Base-by-base conservation (phyloP, 164 flowering plant genomes). In the Liriodendron chinense region DNA sequence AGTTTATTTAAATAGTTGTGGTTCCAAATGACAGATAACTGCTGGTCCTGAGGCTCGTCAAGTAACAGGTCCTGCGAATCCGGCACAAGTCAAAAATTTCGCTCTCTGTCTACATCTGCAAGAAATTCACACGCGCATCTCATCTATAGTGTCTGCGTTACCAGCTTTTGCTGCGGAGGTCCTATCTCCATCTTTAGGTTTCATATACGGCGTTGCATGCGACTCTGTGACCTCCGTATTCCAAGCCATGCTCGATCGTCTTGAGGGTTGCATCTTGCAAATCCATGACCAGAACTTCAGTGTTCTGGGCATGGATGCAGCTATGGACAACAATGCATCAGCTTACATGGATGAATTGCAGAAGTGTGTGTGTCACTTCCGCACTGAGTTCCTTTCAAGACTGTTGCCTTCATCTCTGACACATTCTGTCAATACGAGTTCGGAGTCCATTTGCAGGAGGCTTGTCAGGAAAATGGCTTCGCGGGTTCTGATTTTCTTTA, bases 291-390 rank as follows among this genome's bases (percentile, higher is more conserved):
- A 96, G 77, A 90, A 92, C 77, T 92, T 96, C 70, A 88, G 87
- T 23, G 81, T 74, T 24, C 86, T 80, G 9, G 92, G 93, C 65
- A 77, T 89, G 84, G 97, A 90, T 85, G 87, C 97, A 78, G 90
- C 91, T 7, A 86, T 91, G 91, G 98, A 96, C 82, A 89, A 87
- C 77, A 89, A 86, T 80, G 83, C 94, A 57, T 96, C 99, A 2
- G 87, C 94, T 9, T 92, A 94, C 89, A 92, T 96, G 98, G 99
- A 96, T 75, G 98, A 96, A 79, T 72, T 96, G 79, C 98, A 96
- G 74, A 91, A 89, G 80, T 83, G 82, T 77, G 86, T 94, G 64
- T 81, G 85, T 70, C 99, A 89, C 79, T 94, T 96, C 77, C 92
- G 95, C 7, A 77, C 83, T 48, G 97, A 94, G 80, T 96, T 96